Evolutionary conservation across 148 eudicot genomes (phyloP), one percentile per base, ranked within the genome.

Genomic region (Arbutus unedo): DNA sequence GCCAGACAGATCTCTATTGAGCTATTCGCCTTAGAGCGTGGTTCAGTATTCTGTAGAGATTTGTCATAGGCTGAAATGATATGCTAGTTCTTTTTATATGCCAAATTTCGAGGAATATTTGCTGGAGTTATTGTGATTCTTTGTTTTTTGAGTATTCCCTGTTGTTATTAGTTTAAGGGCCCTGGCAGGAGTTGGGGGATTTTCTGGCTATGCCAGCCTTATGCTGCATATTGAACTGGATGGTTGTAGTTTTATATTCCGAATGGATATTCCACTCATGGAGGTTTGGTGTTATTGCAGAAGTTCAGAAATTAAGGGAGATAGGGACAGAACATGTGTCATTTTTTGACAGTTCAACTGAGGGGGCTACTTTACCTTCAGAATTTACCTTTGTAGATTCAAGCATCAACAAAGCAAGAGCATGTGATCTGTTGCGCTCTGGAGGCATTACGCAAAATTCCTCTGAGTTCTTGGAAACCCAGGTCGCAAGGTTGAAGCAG

Each of bases 271-370:
- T n/a, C n/a, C 45, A 81, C 45, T 70, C 77, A 77, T 80, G 19
- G 55, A 68, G 15, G 72, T 54, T 45, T 60, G 76, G 76, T 38
- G 43, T 43, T 64, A 57, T n/a, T 87, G 83, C 97, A 95, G 98
- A 95, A 84, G 51, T 95, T 82, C 91, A 87, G 85, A 91, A 89
- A 85, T 88, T 95, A 50, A 90, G 85, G 85, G 96, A 91, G 84
- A 88, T 94, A 59, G 93, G 96, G 57, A 86, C 83, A 76, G 91
- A 91, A 59, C 86, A 85, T 49, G 72, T 11, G 53, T 80, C 85
- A 16, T 77, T 88, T 56, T 85, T 79, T 57, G 88, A 88, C 57
- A 88, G 86, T 79, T 82, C 85, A 47, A 72, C 71, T 18, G 84
- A 78, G 84, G 75, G 45, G 53, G 79, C 55, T 50, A 66, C 79